Evolutionary conservation across 2,329 filamentous ascomycete species (phyloP), one percentile per base, ranked within the genome.

Genomic region (Aureobasidium sp.): DNA sequence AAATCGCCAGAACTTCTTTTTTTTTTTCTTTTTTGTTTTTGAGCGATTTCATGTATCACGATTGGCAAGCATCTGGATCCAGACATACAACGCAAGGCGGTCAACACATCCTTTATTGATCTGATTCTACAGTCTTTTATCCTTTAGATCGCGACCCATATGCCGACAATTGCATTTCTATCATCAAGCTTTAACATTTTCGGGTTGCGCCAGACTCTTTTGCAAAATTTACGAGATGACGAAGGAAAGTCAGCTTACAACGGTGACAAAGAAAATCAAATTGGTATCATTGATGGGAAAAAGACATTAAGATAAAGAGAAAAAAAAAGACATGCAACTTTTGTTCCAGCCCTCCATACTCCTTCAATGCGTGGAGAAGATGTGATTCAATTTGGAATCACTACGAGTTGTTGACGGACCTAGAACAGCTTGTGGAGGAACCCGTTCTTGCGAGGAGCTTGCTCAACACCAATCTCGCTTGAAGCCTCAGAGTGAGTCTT

Each of bases 401-500:
- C 14, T 11, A 10, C 12, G 7, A 16, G 4, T 12, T 4, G 12
- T 24, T 11, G 11, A 32, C 6, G 3, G 35, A 6, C 14, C 16
- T 22, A 49, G 27, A 51, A 51, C 4, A 51, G 37, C 27, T 19
- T 51, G 35, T 22, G 16, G 19, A 51, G 27, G 25, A 51, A 41
- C n/a, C 48, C 27, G 19, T 17, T 24, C 27, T 34, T 34, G 25
- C 17, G 40, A 2, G 35, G 19, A 10, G 19, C 19, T 8, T 29
- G 5, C 11, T 34, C 37, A 14, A 16, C 37, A 17, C 21, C 27
- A 3, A 8, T 10, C 37, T 51, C 48, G 29, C 48, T 51, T 8
- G 35, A 40, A 3, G 25, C 19, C 35, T 51, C 48, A 3, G 48
- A 51, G 2, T 41, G 53, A 73, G 82, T 0, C 55, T 55, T 50